phyloP scores from a whole-genome alignment of 371 early-diverging fungal species.

The Syncephalastrum sp. region DNA sequence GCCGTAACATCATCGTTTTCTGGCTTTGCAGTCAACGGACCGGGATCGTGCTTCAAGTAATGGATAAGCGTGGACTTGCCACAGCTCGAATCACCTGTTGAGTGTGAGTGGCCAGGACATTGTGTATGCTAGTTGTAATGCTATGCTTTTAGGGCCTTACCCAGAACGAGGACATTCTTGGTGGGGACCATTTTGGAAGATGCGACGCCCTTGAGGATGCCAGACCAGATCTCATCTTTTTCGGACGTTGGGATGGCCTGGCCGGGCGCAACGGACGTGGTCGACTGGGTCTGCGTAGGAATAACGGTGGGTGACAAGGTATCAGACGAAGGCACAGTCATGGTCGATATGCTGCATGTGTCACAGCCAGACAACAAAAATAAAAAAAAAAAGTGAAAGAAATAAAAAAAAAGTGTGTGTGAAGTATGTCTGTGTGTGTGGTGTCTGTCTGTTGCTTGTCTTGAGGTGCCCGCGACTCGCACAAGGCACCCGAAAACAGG shows the following conservation, averaged over 20 bases:
- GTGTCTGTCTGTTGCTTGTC: too few relatives aligned
- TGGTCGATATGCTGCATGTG: conserved; percentile 4
- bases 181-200: conserved; percentile 70
- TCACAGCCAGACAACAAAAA: too few relatives aligned
- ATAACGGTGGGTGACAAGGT: conserved; percentile 10
- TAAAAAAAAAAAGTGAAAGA: too few relatives aligned
- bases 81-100: conserved; percentile 66
- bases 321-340: conserved; percentile 5
- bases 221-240: conserved; percentile 75
- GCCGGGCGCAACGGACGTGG: conserved; percentile 11
- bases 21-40: conserved; percentile 38
- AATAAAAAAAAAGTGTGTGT: too few relatives aligned
- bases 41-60: conserved; percentile 65
- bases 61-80: conserved; percentile 77
- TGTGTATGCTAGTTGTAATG: background rate
- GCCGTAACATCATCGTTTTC: conserved; percentile 41
- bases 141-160: conserved; percentile 27
- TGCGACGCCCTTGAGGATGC: conserved; percentile 72
- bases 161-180: conserved; percentile 73
- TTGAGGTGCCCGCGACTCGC: too few relatives aligned
- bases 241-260: conserved; percentile 29
- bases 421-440: too few relatives aligned
- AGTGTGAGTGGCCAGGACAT: conserved; percentile 7
- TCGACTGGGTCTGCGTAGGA: conserved; percentile 12
- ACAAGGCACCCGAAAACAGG: too few relatives aligned